Base-by-base conservation (phyloP, 495 filamentous ascomycete genomes). In the Aspergillus sclerotiicarbonarius region DNA sequence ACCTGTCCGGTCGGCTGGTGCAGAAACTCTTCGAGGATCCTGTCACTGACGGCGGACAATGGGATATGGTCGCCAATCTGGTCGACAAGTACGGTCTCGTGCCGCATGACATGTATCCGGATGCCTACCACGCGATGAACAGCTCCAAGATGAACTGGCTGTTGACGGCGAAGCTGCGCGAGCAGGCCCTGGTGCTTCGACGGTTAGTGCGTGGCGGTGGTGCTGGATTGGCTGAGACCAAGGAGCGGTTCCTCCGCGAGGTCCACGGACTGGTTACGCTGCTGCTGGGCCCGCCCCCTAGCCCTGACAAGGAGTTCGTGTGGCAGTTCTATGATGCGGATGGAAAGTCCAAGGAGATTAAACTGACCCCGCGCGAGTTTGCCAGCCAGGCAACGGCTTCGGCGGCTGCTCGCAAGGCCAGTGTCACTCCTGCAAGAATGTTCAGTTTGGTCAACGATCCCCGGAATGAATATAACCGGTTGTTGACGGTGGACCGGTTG, bases 1-100 rank as follows among this genome's bases (percentile, higher is more conserved):
- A 84, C 30, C 76, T 92, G 2, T 87, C 90, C 53, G 77, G 82
- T 13, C 76, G 91, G 18, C 70, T 94, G 10, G 76, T 93, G 10
- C 87, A 90, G 68, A 79, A 75, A 20, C 65, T 95, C 1, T 74
- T 90, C 18, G 65, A 75, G 7, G 76, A 79, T 13, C 90, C 91
- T 0, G 84, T 94, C 21, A 80, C 78, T 15, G 91, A 96, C 68
- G 91, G 91, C 46, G 91, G 91, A 1, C 91, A 96, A 64, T 96
- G 89, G 90, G 91, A 96, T 70, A 95, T 96, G 90, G 85, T 90
- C 18, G 89, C 87, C 44, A 96, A 94, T 60, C 74, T 96, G 13
- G 89, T 94, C 16, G 64, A 82, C 49, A 96, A 96, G 74, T 96
- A 94, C 60, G 91, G 91, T 21, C 80, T 95, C 46, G 77, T 93